Base-by-base conservation (phyloP, 176 grass and related monocot genomes). In the Musa itinerans region DNA sequence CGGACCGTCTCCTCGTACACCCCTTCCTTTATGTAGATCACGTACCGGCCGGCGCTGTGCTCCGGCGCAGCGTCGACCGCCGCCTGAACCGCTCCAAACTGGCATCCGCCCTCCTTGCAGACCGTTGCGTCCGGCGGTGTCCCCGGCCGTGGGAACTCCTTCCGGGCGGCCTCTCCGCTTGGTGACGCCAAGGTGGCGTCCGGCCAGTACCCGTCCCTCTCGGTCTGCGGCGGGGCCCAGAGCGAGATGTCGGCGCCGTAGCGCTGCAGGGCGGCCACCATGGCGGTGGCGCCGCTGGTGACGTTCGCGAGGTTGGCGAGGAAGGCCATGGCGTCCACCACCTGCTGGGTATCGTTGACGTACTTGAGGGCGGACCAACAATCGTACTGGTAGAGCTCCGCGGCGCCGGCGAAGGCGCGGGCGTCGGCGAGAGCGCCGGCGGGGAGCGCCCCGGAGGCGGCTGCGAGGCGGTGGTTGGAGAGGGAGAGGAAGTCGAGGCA, bases 281-380 rank as follows among this genome's bases (percentile, higher is more conserved):
- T 98, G 54, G 90, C 86, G 74, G 85, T 82, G 76, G 89, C 88
- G 81, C 87, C 87, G 81, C 90, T 86, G 54, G 72, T 87, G 71
- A 91, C 7, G 82, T 84, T 20, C 79, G 80, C 80, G 52, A 87
- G 75, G 75, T 82, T 74, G 17, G 71, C 74, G 51, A 98, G 78
- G 78, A 80, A 98, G n/a, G 86, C 78, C 95, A 98, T 98, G 43
- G 95, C 90, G 74, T 89, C 95, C 62, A 78, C 83, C 75, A 98
- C 72, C 68, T 80, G 80, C 1, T 63, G n/a, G 21, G 90, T 87
- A 73, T 75, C 84, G 67, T 98, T 94, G 57, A 91, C 88, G 80
- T 98, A 91, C 82, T 94, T 94, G 85, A 89, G 89, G 0, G 90
- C 88, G 26, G 95, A 98, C 95, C 90, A 98, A 83, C 95, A 98